Base-by-base conservation (phyloP, 257 asterid species). In the Gentiana macrophylla region DNA sequence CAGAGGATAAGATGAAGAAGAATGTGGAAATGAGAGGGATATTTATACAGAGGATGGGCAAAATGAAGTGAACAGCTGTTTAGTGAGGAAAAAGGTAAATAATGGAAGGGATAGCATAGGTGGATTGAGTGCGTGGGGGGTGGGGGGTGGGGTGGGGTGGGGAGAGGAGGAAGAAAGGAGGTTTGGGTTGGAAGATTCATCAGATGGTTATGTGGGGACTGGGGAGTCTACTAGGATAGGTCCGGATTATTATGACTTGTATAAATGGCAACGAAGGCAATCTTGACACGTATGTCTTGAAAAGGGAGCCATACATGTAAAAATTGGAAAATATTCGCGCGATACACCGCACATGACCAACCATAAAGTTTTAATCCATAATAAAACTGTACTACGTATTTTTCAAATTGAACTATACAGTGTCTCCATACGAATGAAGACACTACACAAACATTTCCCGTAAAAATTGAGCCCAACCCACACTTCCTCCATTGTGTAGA, bases 181-280 rank as follows among this genome's bases (percentile, higher is more conserved):
- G n/a, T 35, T 13, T 4, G 58, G 62, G 69, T 44, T 69, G 69
- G 69, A 57, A 15, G 62, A 4, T 7, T 35, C n/a, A n/a, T n/a
- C 7, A 4, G 36, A 6, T n/a, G 37, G 13, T 53, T 56, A 49
- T 66, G 71, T 49, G 57, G 57, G 9, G 5, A 41, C 46, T 41
- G 46, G 46, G 46, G 7, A 8, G 44, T 6, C 6, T 38, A 3
- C 6, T 3, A 38, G 9, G 55, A 67, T 57, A 55, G 12, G 49
- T 5, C 48, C 6, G 51, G 36, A 2, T 3, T 45, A 60, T 49
- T 13, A 43, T 56, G 60, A 61, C 63, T 52, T 67, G 59, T 41
- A 59, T 3, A 10, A 36, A 3, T 12, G 52, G 48, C 15, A 32
- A 32, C 37, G 52, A 37, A 38, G n/a, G 24, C 45, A 63, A 61